Conservation (phyloP, 176 grass and related monocot species). For the Areca catechu region DNA sequence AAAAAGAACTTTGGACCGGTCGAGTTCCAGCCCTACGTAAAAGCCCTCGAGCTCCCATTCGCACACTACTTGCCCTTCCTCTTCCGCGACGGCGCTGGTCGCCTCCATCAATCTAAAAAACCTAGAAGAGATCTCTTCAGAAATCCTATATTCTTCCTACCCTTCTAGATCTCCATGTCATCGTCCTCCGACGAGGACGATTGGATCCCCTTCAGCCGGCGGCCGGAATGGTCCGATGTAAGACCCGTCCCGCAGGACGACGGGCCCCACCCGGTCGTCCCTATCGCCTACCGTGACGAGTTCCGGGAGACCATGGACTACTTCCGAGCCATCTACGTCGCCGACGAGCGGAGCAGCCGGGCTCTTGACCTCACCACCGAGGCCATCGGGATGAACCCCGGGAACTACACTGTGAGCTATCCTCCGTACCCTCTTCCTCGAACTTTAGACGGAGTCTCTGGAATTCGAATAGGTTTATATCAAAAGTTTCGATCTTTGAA, state of each 20-base stretch:
- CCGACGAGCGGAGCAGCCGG: constrained; percentile 52
- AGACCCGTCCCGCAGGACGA: constrained; percentile 63
- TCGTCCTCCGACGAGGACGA: constrained; percentile 20
- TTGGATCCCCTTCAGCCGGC: constrained; percentile 34
- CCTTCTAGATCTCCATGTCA: background rate
- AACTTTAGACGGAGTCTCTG: background rate
- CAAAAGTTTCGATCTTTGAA: background rate
- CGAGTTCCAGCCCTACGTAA: too few species aligned
- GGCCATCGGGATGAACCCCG: constrained; percentile 63
- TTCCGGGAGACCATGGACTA: constrained; percentile 92
- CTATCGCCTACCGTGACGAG: constrained; percentile 59
- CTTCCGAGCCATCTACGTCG: constrained; percentile 75
- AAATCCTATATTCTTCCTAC: too few species aligned
- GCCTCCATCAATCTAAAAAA: too few species aligned
- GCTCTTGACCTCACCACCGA: constrained; percentile 60
- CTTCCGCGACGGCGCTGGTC: too few species aligned
- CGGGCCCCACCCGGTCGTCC: constrained; percentile 50
- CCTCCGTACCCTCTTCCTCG: background rate
- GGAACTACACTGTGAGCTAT: constrained; percentile 67
- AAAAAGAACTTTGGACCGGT: too few species aligned
- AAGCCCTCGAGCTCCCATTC: too few species aligned
- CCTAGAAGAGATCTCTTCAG: too few species aligned
- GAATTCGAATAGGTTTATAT: too few species aligned
- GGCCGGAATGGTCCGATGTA: constrained; percentile 70
- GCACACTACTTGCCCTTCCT: too few species aligned